Conservation (phyloP, 2,329 filamentous ascomycete species). For the Hymenoscyphus salicellus region DNA sequence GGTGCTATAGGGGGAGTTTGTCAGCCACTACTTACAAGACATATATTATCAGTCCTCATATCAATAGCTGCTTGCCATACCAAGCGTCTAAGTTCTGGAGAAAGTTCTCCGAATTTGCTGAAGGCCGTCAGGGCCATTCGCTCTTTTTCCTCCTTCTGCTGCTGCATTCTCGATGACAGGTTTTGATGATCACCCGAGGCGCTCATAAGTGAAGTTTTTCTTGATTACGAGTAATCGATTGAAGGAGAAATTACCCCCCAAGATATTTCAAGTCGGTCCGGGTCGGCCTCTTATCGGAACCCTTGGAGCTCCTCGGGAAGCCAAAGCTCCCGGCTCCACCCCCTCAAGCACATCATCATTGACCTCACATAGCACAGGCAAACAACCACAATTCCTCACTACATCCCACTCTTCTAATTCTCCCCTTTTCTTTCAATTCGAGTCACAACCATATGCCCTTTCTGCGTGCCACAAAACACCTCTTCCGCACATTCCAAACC, state of each 20-base stretch:
- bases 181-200: no score
- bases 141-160: not conserved
- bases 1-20: not conserved
- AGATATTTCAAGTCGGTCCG: not conserved
- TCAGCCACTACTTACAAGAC: not conserved
- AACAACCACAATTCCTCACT: not conserved
- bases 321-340: constrained; percentile 2
- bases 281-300: not conserved
- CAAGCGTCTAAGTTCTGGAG: not conserved
- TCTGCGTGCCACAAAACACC: not conserved
- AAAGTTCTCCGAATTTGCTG: not conserved
- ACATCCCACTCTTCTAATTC: constrained; percentile 2
- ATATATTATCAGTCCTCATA: not conserved
- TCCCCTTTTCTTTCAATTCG: not conserved
- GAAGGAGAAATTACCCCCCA: no score
- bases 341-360: not conserved
- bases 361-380: not conserved
- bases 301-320: not conserved
- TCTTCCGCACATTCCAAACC: not conserved
- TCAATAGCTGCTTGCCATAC: not conserved
- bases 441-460: not conserved
- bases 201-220: no score
- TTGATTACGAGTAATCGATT: no score
- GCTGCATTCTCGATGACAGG: not conserved
- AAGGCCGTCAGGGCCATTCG: not conserved